Percentiles rank a stretch among this genome's conserved stretches.
phyloP scores from a whole-genome alignment of 164 flowering plant species.

The Houttuynia cordata region DNA sequence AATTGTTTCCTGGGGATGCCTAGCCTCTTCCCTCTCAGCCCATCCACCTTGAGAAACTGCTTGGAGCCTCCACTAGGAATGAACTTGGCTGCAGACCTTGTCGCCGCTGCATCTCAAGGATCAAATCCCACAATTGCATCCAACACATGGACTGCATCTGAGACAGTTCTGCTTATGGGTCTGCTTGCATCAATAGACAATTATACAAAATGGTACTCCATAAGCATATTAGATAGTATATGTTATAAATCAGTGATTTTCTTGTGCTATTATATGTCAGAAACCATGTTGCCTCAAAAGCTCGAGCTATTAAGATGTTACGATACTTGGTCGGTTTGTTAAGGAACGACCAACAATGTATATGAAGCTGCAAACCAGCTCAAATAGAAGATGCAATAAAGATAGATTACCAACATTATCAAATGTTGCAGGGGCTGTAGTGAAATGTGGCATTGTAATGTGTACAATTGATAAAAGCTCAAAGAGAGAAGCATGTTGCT shows the following conservation, averaged over 20 bases:
- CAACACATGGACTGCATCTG: conserved; percentile 57
- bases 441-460: not conserved
- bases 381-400: too few species aligned
- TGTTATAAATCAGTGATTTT: not conserved
- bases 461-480: too few species aligned
- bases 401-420: too few species aligned
- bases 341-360: too few species aligned
- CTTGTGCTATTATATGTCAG: not conserved
- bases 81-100: conserved; percentile 25
- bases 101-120: conserved; percentile 31
- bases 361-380: too few species aligned
- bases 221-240: too few species aligned
- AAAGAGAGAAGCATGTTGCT: not conserved
- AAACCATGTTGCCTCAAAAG: too few species aligned
- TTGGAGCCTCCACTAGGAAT: conserved; percentile 57
- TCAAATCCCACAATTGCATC: conserved; percentile 61
- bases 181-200: conserved; percentile 11
- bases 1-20: conserved; percentile 23
- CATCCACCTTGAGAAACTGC: conserved; percentile 39
- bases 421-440: not conserved
- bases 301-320: too few species aligned
- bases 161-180: conserved; percentile 60
- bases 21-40: conserved; percentile 47
- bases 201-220: too few species aligned
- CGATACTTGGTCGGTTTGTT: too few species aligned